Evolutionary conservation across 2,329 filamentous ascomycete genomes (phyloP).

Genomic region (Lachnellula subtilissima): DNA sequence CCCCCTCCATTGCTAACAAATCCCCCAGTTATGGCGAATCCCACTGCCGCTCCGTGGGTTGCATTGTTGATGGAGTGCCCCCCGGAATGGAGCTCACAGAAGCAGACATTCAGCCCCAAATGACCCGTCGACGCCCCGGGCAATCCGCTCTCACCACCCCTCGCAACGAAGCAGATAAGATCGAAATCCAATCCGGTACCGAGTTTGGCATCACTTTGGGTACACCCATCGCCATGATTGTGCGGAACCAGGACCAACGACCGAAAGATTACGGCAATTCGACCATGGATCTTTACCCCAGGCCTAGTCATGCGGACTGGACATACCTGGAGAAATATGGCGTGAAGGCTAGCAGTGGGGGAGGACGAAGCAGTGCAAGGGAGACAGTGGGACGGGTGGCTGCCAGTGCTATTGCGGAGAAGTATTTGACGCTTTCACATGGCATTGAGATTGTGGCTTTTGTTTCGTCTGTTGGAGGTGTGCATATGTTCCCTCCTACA

Average conservation of each 20-base stretch:
- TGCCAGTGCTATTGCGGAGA: constrained; percentile 87
- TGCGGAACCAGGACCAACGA: constrained; percentile 88
- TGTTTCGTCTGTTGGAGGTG: constrained; percentile 75
- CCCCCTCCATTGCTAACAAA: constrained; percentile 6
- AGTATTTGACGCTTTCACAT: constrained; percentile 77
- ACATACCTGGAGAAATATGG: constrained; percentile 98
- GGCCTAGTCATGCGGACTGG: constrained; percentile 92
- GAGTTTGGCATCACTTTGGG: constrained; percentile 87
- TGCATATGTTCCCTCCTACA: constrained; percentile 71
- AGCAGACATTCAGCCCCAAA: constrained; percentile 86
- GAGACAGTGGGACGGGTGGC: constrained; percentile 94
- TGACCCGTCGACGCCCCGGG: constrained; percentile 83
- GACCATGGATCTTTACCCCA: constrained; percentile 88
- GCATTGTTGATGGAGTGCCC: constrained; percentile 89
- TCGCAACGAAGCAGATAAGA: constrained; percentile 84
- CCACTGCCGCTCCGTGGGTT: constrained; percentile 88
- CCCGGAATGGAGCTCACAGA: constrained; percentile 83
- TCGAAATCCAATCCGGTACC: constrained; percentile 88
- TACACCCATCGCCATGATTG: constrained; percentile 82
- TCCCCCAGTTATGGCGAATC: constrained; percentile 64
- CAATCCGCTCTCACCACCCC: constrained; percentile 89
- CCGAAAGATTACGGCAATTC: constrained; percentile 85
- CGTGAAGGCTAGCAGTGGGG: constrained; percentile 83
- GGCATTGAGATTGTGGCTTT: constrained; percentile 90
- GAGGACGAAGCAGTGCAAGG: constrained; percentile 84